Evolutionary conservation across 306 rosid genomes (phyloP).

Genomic region (Quercus robur): DNA sequence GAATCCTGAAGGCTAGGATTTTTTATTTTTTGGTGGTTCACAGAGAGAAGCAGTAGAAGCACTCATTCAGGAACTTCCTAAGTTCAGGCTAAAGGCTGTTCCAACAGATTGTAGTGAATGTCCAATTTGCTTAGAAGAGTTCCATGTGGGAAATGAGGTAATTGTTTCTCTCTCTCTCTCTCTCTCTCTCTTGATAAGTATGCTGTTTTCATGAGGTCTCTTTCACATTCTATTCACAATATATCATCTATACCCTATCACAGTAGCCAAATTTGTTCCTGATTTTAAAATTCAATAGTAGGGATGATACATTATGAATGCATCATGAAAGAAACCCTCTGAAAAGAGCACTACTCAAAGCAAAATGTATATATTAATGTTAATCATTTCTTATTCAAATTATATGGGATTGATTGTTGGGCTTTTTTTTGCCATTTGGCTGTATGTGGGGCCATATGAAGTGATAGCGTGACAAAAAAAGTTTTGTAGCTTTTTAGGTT

Average conservation of each 20-base stretch:
- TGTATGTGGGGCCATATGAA: slow-evolving; percentile 1
- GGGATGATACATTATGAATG: not conserved
- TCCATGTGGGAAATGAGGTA: slow-evolving; percentile 93
- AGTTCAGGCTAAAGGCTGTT: slow-evolving; percentile 94
- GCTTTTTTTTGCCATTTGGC: not conserved
- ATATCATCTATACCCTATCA: not conserved
- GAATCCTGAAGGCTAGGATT: slow-evolving; percentile 24
- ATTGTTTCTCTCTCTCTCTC: slow-evolving; percentile 7
- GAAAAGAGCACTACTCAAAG: not conserved
- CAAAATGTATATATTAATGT: not conserved
- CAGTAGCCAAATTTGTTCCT: not conserved
- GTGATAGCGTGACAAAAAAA: not conserved
- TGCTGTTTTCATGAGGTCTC: not conserved
- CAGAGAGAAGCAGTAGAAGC: slow-evolving; percentile 99
- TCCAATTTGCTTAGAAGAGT: slow-evolving; percentile 97
- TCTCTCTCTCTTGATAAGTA: not conserved
- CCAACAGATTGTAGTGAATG: slow-evolving; percentile 99
- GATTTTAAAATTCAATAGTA: not conserved
- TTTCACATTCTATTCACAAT: not conserved
- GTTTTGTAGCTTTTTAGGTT: not conserved
- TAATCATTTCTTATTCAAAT: not conserved
- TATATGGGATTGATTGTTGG: slow-evolving; percentile 7
- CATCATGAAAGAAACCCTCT: not conserved
- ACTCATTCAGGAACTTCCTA: slow-evolving; percentile 97
- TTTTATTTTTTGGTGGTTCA: slow-evolving; percentile 22